Base-by-base conservation (phyloP, 805 yeast genomes). In the Saturnispora serradocipensis region DNA sequence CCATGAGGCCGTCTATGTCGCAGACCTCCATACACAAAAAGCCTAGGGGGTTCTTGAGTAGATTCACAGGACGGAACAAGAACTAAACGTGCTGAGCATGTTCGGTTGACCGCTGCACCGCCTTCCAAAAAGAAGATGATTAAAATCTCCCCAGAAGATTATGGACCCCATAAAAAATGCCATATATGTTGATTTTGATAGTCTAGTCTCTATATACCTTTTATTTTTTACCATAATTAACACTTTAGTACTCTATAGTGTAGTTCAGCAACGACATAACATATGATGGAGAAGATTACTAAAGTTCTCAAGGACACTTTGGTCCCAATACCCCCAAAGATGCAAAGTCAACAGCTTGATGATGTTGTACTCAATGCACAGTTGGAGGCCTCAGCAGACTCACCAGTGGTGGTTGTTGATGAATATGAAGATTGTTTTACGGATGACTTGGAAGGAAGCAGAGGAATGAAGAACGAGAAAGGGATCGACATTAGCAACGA, bases 311-410 rank as follows among this genome's bases (percentile, higher is more conserved):
- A 57, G 39, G 58, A 58, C 44, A 52, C 58, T 0, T 58, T 58
- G 38, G 45, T 58, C 5, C 60, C 61, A 3, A 46, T 57, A 10
- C 51, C 54, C 0, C 59, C 60, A 2, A 36, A 13, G 3, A 36
- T 25, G 8, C 34, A 34, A 16, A 13, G 20, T 9, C 24, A 16
- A 4, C 16, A 25, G 13, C 42, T 49, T 1, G 32, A 45, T 11
- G 54, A 45, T 10, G 46, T 43, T 13, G 51, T 46, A 8, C 51
- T 53, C 32, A 53, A 48, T 34, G 56, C 49, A 11, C 59, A 53
- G 27, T 46, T 49, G 32, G 58, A 48, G 13, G 48, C 43, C 2
- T 50, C 30, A 13, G 5, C 24, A 25, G 34, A 40, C 8, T 5
- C 25, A 13, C 27, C 7, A 20, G 15, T 15, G 11, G n/a, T 16